Base-by-base conservation (phyloP, 495 filamentous ascomycete genomes). In the Letharia columbiana region DNA sequence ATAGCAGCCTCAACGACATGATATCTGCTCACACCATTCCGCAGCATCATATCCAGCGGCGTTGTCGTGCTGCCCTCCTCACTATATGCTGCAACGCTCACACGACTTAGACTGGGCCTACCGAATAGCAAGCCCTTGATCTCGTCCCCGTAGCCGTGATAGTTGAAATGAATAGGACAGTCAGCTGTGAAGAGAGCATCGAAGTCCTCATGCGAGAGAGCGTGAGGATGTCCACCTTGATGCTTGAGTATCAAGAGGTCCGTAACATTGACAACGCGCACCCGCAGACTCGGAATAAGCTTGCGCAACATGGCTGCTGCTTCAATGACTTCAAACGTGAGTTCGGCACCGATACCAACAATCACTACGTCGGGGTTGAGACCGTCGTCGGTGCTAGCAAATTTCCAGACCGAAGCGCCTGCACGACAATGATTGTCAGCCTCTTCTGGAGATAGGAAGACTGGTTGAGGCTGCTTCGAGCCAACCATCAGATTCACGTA, bases 401-500 rank as follows among this genome's bases (percentile, higher is more conserved):
- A 90, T 41, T 82, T 81, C 83, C 83, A 91, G 62, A 89, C 74
- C 4, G 80, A 84, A 9, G 85, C 87, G 8, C 88, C 89, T 2
- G 76, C 79, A 39, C 79, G 77, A 69, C 88, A 90, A 74, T 91
- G 88, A 45, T 71, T 78, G 42, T 84, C 85, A 33, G 89, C 89
- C 75, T 90, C 87, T 33, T 84, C 79, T 0, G 83, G 71, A 9
- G 76, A 81, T n/a, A 91, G 80, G 72, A 85, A 89, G 31, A 88
- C 85, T 0, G 86, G 84, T 0, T 84, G 85, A 3, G 85, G 86
- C 72, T 89, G 86, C 71, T 91, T 91, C 52, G 85, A 86, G 61
- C 86, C 87, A 50, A 91, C 86, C 80, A 90, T 86, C 18, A 91
- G 79, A 73, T 91, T 91, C 68, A 88, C 79, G 67, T 89, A 87